A percentile compares a stretch with the other conserved stretches of the same genome.
Conservation (phyloP, 176 grass and related monocot genomes). For the Musa acuminata region DNA sequence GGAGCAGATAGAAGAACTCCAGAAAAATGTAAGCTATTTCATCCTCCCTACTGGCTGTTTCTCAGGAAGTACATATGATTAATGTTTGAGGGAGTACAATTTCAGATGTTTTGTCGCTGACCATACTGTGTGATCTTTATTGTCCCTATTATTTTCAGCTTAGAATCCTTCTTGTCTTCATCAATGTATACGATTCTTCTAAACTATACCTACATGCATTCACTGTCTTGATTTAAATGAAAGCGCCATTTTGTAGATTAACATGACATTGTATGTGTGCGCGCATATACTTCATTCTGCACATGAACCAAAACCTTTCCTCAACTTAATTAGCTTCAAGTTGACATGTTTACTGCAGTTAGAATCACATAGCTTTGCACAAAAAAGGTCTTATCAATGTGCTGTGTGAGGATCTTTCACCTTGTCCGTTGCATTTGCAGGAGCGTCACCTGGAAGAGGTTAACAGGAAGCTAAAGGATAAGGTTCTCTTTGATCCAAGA, state of each 20-base stretch:
- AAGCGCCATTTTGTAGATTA: too few relatives aligned
- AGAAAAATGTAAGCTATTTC: not conserved
- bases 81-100: not conserved
- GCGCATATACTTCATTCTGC: too few relatives aligned
- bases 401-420: too few relatives aligned
- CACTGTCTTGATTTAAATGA: too few relatives aligned
- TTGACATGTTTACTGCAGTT: not conserved
- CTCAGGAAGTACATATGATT: not conserved
- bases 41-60: not conserved
- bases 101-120: not conserved
- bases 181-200: too few relatives aligned
- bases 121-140: too few relatives aligned
- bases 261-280: too few relatives aligned
- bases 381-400: too few relatives aligned
- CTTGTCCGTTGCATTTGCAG: not conserved
- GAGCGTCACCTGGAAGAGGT: not conserved
- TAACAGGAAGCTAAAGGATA: not conserved
- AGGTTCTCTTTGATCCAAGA: not conserved
- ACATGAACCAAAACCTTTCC: not conserved
- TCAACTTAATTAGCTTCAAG: not conserved
- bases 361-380: not conserved
- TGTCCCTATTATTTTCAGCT: too few relatives aligned
- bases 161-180: too few relatives aligned
- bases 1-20: slow-evolving; percentile 8
- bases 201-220: too few relatives aligned